Percentiles rank a stretch among this genome's conserved stretches.
These are phyloP conservation scores for Botrytis sinoallii DNA, from an alignment of 2,329 filamentous ascomycete genomes.

Conservation along the genomic window DNA sequence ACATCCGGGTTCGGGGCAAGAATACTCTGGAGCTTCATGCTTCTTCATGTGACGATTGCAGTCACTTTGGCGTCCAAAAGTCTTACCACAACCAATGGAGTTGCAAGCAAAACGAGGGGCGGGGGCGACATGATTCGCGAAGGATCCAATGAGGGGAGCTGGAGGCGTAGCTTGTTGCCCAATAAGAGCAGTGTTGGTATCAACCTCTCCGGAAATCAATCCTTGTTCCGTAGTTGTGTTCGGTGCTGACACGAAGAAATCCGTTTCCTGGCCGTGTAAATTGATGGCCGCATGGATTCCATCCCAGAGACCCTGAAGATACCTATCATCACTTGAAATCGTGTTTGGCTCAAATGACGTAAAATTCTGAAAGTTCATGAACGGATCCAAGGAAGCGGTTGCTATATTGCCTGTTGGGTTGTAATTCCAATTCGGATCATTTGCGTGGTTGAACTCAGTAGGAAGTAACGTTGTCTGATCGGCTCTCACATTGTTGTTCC, in stretches of 20 bases:
- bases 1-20: background rate
- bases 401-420: background rate
- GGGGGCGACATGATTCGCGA: background rate
- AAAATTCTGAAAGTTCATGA: background rate
- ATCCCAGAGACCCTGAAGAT: background rate
- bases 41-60: background rate
- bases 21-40: background rate
- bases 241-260: background rate
- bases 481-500: background rate
- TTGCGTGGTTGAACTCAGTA: background rate
- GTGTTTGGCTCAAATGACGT: background rate
- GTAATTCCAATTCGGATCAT: background rate
- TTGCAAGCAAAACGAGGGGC: background rate
- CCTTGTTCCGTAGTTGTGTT: background rate
- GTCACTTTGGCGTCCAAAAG: conserved; percentile 1
- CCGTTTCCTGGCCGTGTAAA: background rate
- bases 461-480: background rate
- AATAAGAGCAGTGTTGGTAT: background rate
- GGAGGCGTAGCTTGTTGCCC: background rate
- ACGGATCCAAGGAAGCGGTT: background rate
- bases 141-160: background rate
- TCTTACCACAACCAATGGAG: background rate
- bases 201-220: background rate
- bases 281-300: background rate
- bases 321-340: background rate